Conservation (phyloP, 2,329 filamentous ascomycete species). For the Ambrosiella xylebori region DNA sequence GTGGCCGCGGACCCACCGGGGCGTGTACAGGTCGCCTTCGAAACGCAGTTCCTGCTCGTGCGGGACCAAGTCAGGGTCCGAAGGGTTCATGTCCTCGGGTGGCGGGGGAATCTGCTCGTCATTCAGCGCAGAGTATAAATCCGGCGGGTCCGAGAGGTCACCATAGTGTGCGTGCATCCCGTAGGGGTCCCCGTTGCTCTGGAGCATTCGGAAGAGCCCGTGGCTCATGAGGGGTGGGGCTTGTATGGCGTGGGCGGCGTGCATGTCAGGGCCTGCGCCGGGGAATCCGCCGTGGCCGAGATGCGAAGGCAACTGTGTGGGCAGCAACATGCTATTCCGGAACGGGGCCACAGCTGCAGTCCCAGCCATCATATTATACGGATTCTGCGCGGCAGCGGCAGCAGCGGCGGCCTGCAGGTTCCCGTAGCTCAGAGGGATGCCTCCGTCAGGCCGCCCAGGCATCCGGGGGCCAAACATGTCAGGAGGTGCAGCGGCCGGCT, state of each 20-base stretch:
- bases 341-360: slow-evolving; percentile 30
- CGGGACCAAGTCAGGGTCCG: slow-evolving; percentile 56
- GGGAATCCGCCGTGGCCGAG: slow-evolving; percentile 22
- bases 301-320: slow-evolving; percentile 27
- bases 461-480: slow-evolving; percentile 38
- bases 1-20: slow-evolving; percentile 67
- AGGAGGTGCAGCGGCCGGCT: slow-evolving; percentile 34
- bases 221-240: slow-evolving; percentile 49
- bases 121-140: slow-evolving; percentile 57
- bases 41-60: slow-evolving; percentile 68
- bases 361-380: slow-evolving; percentile 29
- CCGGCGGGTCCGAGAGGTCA: slow-evolving; percentile 57
- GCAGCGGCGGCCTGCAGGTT: slow-evolving; percentile 30
- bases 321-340: slow-evolving; percentile 42
- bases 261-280: slow-evolving; percentile 19
- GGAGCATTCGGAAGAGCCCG: slow-evolving; percentile 54
- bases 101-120: slow-evolving; percentile 60
- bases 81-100: slow-evolving; percentile 65
- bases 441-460: slow-evolving; percentile 33
- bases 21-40: slow-evolving; percentile 67
- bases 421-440: slow-evolving; percentile 34
- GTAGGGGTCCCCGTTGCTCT: slow-evolving; percentile 57
- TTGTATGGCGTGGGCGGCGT: slow-evolving; percentile 22
- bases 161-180: slow-evolving; percentile 52
- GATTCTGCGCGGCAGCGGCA: slow-evolving; percentile 26